A percentile compares a stretch with the other conserved stretches of the same genome.
Evolutionary conservation across 176 grass and related monocot genomes (phyloP).

Genomic region (Carex cristatella): DNA sequence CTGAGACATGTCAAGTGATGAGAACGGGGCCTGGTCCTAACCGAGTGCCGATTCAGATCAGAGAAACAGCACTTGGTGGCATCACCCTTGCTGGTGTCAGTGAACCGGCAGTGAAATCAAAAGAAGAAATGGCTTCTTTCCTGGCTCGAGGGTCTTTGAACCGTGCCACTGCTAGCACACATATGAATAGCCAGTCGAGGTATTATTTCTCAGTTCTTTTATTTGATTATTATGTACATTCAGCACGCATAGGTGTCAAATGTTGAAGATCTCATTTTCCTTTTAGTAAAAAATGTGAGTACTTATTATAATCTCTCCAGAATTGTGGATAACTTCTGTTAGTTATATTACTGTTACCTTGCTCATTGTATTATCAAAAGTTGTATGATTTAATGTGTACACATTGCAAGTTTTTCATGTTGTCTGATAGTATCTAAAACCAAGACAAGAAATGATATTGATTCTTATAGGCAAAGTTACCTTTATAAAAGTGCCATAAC

Average conservation of each 20-base stretch:
- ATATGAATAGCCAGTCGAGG: slow-evolving; percentile 60
- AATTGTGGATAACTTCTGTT: background rate
- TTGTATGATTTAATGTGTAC: background rate
- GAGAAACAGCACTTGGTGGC: slow-evolving; percentile 71
- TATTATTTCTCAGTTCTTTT: background rate
- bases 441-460: background rate
- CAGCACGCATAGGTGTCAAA: background rate
- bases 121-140: slow-evolving; percentile 87
- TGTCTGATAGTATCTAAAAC: background rate
- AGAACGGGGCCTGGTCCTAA: slow-evolving; percentile 30
- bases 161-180: slow-evolving; percentile 80
- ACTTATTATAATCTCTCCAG: background rate
- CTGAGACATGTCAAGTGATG: slow-evolving; percentile 36
- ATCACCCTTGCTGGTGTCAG: slow-evolving; percentile 88
- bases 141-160: slow-evolving; percentile 57
- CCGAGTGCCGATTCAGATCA: slow-evolving; percentile 93
- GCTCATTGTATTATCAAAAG: background rate
- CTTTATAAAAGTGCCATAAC: background rate
- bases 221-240: background rate
- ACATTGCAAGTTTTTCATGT: background rate
- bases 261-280: background rate
- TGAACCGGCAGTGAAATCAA: slow-evolving; percentile 81
- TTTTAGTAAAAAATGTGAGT: background rate
- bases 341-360: background rate
- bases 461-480: background rate